phyloP scores from a whole-genome alignment of 306 rosid species.

The Spatholobus suberectus region DNA sequence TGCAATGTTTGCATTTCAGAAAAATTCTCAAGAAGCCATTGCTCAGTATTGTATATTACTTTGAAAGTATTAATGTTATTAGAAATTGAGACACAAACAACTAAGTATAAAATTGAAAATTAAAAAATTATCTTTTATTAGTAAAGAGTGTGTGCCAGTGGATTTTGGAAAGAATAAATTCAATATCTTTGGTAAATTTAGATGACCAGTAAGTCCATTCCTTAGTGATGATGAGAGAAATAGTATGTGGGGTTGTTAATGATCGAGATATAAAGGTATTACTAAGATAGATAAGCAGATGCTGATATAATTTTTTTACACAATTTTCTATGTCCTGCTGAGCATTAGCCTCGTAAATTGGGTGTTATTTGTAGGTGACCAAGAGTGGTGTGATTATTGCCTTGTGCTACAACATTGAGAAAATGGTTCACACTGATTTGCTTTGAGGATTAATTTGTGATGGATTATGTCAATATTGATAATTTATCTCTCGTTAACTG shows the following conservation, averaged over 20 bases:
- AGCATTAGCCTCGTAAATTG: slow-evolving; percentile 30
- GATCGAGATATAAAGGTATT: slow-evolving; percentile 75
- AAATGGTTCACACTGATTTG: slow-evolving; percentile 63
- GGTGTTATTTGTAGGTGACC: slow-evolving; percentile 61
- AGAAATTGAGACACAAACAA: too few species aligned
- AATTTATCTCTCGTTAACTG: slow-evolving; percentile 22
- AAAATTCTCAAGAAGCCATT: too few species aligned
- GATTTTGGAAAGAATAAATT: slow-evolving; percentile 80
- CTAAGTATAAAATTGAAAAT: too few species aligned
- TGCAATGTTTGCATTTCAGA: too few species aligned
- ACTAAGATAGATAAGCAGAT: neutral
- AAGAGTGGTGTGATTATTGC: slow-evolving; percentile 72
- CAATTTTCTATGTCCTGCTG: neutral
- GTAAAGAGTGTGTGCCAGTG: slow-evolving; percentile 71
- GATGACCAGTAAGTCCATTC: slow-evolving; percentile 93
- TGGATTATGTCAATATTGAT: neutral
- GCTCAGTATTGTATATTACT: too few species aligned
- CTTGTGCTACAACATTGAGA: slow-evolving; percentile 69
- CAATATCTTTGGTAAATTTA: slow-evolving; percentile 79
- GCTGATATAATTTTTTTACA: neutral
- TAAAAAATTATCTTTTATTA: too few species aligned
- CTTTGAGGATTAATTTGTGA: slow-evolving; percentile 1
- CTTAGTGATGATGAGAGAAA: slow-evolving; percentile 88
- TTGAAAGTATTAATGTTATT: too few species aligned
- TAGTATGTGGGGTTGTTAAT: slow-evolving; percentile 79